These are phyloP conservation scores for Cystobasidium slooffiae DNA, from an alignment of 1,284 basidiomycete species.

Conservation along the genomic window DNA sequence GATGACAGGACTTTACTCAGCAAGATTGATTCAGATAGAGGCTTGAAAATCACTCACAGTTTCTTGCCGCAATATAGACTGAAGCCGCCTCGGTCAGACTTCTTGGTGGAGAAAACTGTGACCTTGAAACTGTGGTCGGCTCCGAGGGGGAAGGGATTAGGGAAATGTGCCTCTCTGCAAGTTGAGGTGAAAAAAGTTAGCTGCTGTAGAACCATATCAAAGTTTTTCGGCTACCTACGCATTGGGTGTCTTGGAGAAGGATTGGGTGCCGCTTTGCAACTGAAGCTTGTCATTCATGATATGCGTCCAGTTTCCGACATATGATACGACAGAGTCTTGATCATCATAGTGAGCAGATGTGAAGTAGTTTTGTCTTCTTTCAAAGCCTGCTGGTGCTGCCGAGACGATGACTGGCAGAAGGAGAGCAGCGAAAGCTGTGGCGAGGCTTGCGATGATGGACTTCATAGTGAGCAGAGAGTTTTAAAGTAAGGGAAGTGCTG, in stretches of 20 bases:
- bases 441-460: background rate
- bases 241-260: background rate
- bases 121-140: constrained; percentile 3
- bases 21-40: background rate
- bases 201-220: background rate
- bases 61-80: constrained; percentile 10
- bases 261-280: constrained; percentile 8
- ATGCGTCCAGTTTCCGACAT: constrained; percentile 7
- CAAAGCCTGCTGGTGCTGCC: background rate
- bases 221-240: background rate
- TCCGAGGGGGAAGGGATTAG: background rate
- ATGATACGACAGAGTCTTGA: constrained; percentile 8
- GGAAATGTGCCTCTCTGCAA: background rate
- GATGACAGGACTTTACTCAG: background rate
- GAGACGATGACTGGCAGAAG: background rate
- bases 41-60: background rate
- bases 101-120: constrained; percentile 20
- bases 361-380: constrained; percentile 5
- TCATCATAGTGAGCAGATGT: constrained; percentile 14
- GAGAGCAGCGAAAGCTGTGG: background rate
- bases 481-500: background rate
- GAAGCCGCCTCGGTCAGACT: constrained; percentile 13
- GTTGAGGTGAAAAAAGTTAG: background rate
- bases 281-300: background rate
- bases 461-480: background rate